Percentiles rank a stretch among this genome's conserved stretches.
Conservation (phyloP, 1,139 yeast species). For the Scheffersomyces titani region DNA sequence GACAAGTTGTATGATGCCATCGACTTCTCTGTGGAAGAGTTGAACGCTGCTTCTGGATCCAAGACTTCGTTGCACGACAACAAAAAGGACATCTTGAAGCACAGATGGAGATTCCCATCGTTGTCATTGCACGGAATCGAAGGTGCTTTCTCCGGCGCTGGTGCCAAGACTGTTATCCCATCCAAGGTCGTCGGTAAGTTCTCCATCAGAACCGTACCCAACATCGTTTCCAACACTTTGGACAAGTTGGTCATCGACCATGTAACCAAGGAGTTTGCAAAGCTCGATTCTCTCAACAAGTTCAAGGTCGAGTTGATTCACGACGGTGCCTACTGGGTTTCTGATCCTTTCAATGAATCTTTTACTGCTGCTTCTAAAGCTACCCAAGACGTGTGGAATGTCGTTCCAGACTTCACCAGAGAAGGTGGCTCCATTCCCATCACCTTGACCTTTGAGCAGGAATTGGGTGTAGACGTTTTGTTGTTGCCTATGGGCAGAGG, state of each 20-base stretch:
- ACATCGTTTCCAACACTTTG: slow-evolving; percentile 79
- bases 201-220: slow-evolving; percentile 95
- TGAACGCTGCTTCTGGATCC: slow-evolving; percentile 88
- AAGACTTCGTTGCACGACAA: slow-evolving; percentile 74
- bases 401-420: slow-evolving; percentile 95
- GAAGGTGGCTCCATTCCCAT: slow-evolving; percentile 99
- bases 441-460: slow-evolving; percentile 87
- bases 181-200: slow-evolving; percentile 93
- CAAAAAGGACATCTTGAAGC: slow-evolving; percentile 87
- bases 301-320: slow-evolving; percentile 77
- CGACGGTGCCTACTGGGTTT: slow-evolving; percentile 95
- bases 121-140: slow-evolving; percentile 94
- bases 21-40: slow-evolving; percentile 81
- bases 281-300: slow-evolving; percentile 74
- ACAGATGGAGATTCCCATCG: slow-evolving; percentile 98
- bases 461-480: slow-evolving; percentile 80
- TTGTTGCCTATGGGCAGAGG: slow-evolving; percentile 98
- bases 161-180: slow-evolving; percentile 98
- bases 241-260: slow-evolving; percentile 76
- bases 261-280: slow-evolving; percentile 63
- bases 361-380: slow-evolving; percentile 95
- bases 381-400: slow-evolving; percentile 90
- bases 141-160: slow-evolving; percentile 93
- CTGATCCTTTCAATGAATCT: slow-evolving; percentile 89
- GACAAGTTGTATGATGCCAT: slow-evolving; percentile 77